Base-by-base conservation (phyloP, 1,284 basidiomycete genomes). In the Singerocomus inundabilis region DNA sequence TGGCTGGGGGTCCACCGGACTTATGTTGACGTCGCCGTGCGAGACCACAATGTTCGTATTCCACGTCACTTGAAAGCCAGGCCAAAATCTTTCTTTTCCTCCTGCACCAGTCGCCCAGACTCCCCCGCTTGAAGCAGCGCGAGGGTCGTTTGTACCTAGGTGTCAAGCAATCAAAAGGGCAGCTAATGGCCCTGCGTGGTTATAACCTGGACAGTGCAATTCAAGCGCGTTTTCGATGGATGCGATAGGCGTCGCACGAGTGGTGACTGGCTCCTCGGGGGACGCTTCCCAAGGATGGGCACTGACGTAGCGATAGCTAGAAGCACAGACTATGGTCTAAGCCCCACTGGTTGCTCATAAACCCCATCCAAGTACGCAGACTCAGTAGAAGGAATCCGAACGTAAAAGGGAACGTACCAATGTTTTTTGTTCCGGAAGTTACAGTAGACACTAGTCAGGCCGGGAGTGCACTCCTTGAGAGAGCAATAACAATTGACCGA, bases 381-480 rank as follows among this genome's bases (percentile, higher is more conserved):
- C 37, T 47, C 12, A 31, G 29, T 16, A 5, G 34, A 25, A 15
- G 37, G 15, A 35, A 50, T 18, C 24, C 5, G 31, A 31, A 30
- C 4, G 29, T 13, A 5, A 10, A 44, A 33, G 16, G 49, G 16
- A 24, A 56, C 68, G 9, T 52, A 89, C 81, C 59, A 91, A 68
- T 0, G 88, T 91, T 18, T 74, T 21, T 21, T 21, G 72, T 0
- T 82, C 87, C 6, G 88, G 89, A 62, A 92, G 90, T 51, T 87
- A 82, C 36, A 84, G 66, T 7, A 82, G 75, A 50, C 85, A 88
- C 55, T 81, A 80, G 57, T 85, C 82, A 5, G 88, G 84, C 21
- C 21, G 21, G 21, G 0, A 88, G 84, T 1, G 86, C 91, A 38
- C 82, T 87, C 89, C 89, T 21, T 21, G 21, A 21, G 21, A 21